phyloP scores from a whole-genome alignment of 169 alveolate species.

The Eimeria praecox region DNA sequence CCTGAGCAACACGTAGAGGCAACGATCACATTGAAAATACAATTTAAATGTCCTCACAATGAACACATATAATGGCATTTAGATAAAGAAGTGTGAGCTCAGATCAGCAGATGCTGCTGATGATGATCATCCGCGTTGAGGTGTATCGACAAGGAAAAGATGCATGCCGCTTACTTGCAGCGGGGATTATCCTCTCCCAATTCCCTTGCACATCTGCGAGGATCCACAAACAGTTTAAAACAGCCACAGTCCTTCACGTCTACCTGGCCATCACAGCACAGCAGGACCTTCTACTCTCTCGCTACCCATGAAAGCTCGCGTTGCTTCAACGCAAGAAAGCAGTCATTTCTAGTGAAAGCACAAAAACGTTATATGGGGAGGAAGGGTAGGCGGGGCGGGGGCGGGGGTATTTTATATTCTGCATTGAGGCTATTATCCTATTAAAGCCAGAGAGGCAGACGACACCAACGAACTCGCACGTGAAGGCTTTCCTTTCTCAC shows the following conservation, averaged over 20 bases:
- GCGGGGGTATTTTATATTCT: too few species aligned
- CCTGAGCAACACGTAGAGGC: constrained; percentile 13
- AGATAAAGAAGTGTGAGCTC: neutral
- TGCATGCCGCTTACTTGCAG: constrained; percentile 65
- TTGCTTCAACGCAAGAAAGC: neutral
- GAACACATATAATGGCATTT: neutral
- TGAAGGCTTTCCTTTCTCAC: neutral
- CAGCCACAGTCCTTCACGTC: neutral
- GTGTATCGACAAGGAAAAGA: neutral
- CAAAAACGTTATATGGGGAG: neutral
- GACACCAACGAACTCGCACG: neutral
- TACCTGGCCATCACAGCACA: too few species aligned
- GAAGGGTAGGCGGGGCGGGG: too few species aligned
- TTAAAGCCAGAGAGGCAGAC: neutral
- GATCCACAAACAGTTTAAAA: neutral
- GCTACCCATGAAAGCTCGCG: neutral
- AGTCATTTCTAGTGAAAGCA: neutral
- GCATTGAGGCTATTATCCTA: too few species aligned
- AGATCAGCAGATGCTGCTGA: neutral
- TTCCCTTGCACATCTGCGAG: constrained; percentile 70
- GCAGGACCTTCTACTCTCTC: too few species aligned
- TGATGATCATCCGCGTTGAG: too few species aligned
- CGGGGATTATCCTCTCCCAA: constrained; percentile 75
- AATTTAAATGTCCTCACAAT: neutral
- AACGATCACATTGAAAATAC: neutral